Evolutionary conservation across 805 yeast species (phyloP).

Genomic region (Candida ulmi): DNA sequence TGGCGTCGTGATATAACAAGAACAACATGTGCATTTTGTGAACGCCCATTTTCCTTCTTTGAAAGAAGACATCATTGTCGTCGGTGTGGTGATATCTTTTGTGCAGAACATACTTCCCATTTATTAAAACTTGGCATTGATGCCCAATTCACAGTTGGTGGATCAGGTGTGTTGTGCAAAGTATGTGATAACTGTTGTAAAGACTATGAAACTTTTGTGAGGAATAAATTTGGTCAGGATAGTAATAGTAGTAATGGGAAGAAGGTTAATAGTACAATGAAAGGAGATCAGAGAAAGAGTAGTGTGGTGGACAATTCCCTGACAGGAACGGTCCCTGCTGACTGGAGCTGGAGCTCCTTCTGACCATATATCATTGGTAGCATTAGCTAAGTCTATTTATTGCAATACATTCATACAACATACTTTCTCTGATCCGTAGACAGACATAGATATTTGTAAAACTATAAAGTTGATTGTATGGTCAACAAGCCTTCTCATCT

Average conservation of each 20-base stretch:
- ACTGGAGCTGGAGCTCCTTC: slow-evolving; percentile 78
- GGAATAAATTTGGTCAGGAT: slow-evolving; percentile 16
- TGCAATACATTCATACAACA: no score
- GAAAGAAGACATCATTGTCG: slow-evolving; percentile 83
- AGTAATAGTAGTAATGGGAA: slow-evolving; percentile 2
- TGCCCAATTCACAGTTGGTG: slow-evolving; percentile 63
- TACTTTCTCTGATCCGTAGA: no score
- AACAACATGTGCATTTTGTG: slow-evolving; percentile 62
- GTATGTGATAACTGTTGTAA: slow-evolving; percentile 65
- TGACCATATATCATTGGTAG: no score
- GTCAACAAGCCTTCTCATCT: no score
- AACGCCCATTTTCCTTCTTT: slow-evolving; percentile 63
- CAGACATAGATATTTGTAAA: no score
- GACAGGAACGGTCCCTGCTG: slow-evolving; percentile 55
- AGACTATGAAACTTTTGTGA: slow-evolving; percentile 51
- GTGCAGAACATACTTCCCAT: slow-evolving; percentile 61
- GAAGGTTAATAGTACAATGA: background rate
- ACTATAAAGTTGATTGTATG: no score
- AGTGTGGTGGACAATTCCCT: slow-evolving; percentile 3
- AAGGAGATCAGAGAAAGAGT: slow-evolving; percentile 24
- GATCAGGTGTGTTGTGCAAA: slow-evolving; percentile 59
- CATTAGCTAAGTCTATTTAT: no score
- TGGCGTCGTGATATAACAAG: slow-evolving; percentile 73
- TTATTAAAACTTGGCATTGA: slow-evolving; percentile 47
- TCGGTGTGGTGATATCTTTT: slow-evolving; percentile 77